Base-by-base conservation (phyloP, 768 basidiomycete species). In the Trametes meyenii region DNA sequence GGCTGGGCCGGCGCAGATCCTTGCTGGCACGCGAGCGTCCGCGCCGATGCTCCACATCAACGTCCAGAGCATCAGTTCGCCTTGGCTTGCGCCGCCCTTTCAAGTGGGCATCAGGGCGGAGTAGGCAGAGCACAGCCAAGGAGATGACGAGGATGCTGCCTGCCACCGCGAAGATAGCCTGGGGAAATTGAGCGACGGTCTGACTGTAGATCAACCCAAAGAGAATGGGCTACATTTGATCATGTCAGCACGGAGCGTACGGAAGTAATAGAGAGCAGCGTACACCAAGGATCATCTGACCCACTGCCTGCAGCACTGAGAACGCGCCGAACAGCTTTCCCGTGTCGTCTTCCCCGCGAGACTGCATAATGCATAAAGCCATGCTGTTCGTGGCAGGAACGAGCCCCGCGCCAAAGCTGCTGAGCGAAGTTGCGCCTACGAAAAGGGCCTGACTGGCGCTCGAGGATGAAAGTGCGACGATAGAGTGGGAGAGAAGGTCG, bases 301-400 rank as follows among this genome's bases (percentile, higher is more conserved):
- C 85, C 10, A 85, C 71, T 0, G 90, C 87, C 55, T 85, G 83
- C 44, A 92, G 70, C 16, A 89, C 82, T 2, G 88, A 85, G 58
- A 92, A 76, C 1, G 88, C 88, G 14, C 89, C 89, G 56, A 92
- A 90, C 39, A 92, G 69, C 21, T 83, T 79, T 0, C 90, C 90
- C 1, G 69, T 63, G 7, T 72, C 72, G 35, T 69, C 66, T 40
- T 75, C 70, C 29, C 67, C 70, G 6, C 79, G 77, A 62, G 83
- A 79, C 60, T 79, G 77, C n/a, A 83, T 63, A n/a, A 89, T 78
- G 66, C 84, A 88, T 5, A 92, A 76, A 0, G 89, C 90, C 10
- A 93, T 77, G n/a, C 88, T 89, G 62, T 91, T 87, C 53, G 84
- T 71, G 0, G 87, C 81, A 8, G 91, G 90, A 56, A 83, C 81